phyloP scores from a whole-genome alignment of 495 filamentous ascomycete species.

The Echria macrotheca region DNA sequence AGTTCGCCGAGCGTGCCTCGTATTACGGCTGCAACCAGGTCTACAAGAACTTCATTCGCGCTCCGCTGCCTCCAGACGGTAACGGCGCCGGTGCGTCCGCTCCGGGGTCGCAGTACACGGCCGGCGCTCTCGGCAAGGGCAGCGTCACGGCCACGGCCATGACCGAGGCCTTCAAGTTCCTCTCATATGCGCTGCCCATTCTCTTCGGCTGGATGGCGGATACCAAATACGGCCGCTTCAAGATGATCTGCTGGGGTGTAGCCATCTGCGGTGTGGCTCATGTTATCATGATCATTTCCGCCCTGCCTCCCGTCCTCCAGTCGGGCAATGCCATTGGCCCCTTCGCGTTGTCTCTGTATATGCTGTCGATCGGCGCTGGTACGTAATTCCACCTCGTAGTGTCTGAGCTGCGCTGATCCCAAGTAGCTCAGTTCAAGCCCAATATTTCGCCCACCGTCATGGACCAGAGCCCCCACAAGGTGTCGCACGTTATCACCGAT shows the following conservation, averaged over 20 bases:
- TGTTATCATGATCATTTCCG: constrained; percentile 56
- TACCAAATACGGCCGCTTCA: constrained; percentile 52
- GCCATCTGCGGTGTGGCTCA: constrained; percentile 55
- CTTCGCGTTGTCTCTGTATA: constrained; percentile 50
- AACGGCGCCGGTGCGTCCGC: constrained; percentile 53
- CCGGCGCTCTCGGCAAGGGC: constrained; percentile 56
- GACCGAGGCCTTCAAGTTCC: constrained; percentile 51
- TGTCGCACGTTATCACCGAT: constrained; percentile 55
- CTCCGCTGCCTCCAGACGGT: constrained; percentile 45
- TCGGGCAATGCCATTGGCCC: constrained; percentile 51
- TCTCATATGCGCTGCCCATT: constrained; percentile 53
- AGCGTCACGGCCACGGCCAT: constrained; percentile 52
- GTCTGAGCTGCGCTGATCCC: neutral
- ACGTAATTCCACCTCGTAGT: constrained; percentile 29
- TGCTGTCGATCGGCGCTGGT: constrained; percentile 57
- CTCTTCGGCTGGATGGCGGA: constrained; percentile 57
- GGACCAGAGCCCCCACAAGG: constrained; percentile 59
- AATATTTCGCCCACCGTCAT: constrained; percentile 61
- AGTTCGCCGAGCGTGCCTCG: constrained; percentile 55
- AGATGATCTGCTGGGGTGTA: constrained; percentile 56
- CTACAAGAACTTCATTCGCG: constrained; percentile 57
- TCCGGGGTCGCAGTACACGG: constrained; percentile 45
- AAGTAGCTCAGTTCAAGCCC: constrained; percentile 56
- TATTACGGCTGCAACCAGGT: constrained; percentile 53
- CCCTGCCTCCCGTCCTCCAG: constrained; percentile 51